Conservation (phyloP, 441 rosid species). For the Eugenia klotzschiana region DNA sequence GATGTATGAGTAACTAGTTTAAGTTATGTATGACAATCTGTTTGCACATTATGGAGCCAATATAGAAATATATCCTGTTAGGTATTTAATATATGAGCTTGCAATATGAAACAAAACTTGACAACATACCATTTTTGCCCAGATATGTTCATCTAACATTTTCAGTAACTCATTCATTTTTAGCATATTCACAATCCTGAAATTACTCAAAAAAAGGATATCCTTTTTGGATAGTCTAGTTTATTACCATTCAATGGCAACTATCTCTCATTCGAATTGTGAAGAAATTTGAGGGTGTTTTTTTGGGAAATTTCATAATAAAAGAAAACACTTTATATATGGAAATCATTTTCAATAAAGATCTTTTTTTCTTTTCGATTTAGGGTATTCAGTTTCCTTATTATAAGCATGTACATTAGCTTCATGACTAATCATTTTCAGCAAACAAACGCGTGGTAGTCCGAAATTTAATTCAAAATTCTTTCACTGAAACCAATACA, state of each 20-base stretch:
- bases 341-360: neutral
- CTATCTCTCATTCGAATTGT: neutral
- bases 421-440: neutral
- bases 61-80: neutral
- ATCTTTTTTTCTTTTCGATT: neutral
- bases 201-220: neutral
- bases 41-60: neutral
- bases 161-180: neutral
- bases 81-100: neutral
- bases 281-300: neutral
- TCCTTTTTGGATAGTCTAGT: neutral
- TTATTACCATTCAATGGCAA: neutral
- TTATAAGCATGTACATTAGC: neutral
- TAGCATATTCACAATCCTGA: neutral
- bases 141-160: neutral
- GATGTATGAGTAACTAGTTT: neutral
- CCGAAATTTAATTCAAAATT: neutral
- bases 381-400: neutral
- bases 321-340: neutral
- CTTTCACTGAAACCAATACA: neutral
- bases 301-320: neutral
- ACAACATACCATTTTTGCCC: neutral
- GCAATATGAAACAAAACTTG: neutral
- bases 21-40: neutral
- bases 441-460: neutral